Evolutionary conservation across 306 rosid species (phyloP).

Genomic region (Glycine soja): DNA sequence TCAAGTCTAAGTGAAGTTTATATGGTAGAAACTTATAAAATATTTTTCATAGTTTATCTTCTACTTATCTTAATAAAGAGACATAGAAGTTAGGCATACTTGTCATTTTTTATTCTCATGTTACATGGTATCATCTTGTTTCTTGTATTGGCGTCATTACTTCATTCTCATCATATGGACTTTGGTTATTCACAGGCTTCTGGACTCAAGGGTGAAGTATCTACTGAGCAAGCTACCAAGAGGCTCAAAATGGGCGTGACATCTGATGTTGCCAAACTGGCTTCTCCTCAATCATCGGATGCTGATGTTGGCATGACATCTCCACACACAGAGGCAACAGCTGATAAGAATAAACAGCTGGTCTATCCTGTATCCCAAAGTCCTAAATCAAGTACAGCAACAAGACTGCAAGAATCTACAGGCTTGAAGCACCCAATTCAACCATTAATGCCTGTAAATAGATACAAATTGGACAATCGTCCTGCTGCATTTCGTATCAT

Average conservation of each 20-base stretch:
- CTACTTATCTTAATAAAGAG: not conserved
- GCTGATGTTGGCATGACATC: conserved; percentile 53
- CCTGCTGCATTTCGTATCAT: conserved; percentile 78
- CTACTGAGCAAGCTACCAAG: conserved; percentile 73
- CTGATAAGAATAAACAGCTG: conserved; percentile 61
- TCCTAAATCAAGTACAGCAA: conserved; percentile 65
- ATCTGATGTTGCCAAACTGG: conserved; percentile 61
- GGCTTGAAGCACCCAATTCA: conserved; percentile 67
- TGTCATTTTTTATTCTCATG: conserved; percentile 7
- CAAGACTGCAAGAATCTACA: conserved; percentile 58
- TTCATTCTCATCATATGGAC: conserved; percentile 36
- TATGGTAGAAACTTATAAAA: conserved; percentile 19
- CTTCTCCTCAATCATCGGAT: conserved; percentile 64
- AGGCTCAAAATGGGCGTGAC: conserved; percentile 66
- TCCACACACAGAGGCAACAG: conserved; percentile 55
- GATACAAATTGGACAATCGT: conserved; percentile 85
- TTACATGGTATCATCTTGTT: conserved; percentile 32
- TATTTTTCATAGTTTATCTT: conserved; percentile 36
- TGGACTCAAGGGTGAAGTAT: conserved; percentile 71
- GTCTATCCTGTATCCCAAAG: conserved; percentile 56
- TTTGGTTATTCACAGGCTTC: conserved; percentile 67
- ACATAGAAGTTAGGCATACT: conserved; percentile 31
- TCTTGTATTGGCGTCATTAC: conserved; percentile 20
- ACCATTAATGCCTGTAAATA: conserved; percentile 62
- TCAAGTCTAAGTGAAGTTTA: conserved; percentile 15